Evolutionary conservation across 768 basidiomycete genomes (phyloP).

Genomic region (Hydnum rufescens): DNA sequence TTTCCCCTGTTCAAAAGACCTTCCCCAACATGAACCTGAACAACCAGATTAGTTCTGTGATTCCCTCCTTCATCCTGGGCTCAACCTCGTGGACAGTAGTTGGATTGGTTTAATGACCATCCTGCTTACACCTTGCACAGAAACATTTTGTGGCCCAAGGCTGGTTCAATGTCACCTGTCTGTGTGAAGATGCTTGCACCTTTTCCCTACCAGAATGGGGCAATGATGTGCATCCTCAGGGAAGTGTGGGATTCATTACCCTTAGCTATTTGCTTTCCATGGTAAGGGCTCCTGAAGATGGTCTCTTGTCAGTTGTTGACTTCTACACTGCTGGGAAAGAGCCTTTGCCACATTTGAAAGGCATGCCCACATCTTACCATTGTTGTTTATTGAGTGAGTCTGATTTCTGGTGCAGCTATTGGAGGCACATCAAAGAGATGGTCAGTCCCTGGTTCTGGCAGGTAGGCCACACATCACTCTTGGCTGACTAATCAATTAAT

Average conservation of each 20-base stretch:
- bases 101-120: no score
- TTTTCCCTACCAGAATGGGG: constrained; percentile 44
- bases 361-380: neutral
- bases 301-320: constrained; percentile 48
- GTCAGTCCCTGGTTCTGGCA: constrained; percentile 61
- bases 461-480: no score
- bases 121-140: constrained; percentile 48
- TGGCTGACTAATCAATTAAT: no score
- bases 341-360: constrained; percentile 32
- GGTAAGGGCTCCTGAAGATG: constrained; percentile 28
- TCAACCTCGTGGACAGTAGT: no score
- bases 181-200: constrained; percentile 51
- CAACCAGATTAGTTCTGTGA: no score
- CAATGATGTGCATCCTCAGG: constrained; percentile 28
- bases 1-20: no score
- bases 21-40: no score
- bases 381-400: neutral
- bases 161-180: constrained; percentile 52
- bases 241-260: constrained; percentile 29
- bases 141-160: constrained; percentile 42
- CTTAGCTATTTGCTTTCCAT: constrained; percentile 26
- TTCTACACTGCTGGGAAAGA: constrained; percentile 47
- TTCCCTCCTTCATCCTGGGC: no score
- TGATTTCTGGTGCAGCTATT: constrained; percentile 19
- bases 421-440: constrained; percentile 41